These are phyloP conservation scores for Thinopyrum obtusiflorum DNA, from an alignment of 202 grass and related monocot genomes.

Conservation along the genomic window DNA sequence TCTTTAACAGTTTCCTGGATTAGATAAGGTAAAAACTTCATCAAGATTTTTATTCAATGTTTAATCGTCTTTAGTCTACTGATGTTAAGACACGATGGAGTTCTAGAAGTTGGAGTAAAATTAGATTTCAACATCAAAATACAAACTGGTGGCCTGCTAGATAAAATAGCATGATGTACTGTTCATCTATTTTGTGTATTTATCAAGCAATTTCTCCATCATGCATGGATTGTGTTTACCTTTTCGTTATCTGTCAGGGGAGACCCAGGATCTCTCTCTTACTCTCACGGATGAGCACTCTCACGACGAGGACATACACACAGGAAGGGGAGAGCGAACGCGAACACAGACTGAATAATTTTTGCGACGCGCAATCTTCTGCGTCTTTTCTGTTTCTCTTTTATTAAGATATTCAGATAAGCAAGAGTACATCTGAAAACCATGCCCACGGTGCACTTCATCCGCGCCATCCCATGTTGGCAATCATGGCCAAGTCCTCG, in stretches of 20 bases:
- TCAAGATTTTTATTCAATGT: conserved; percentile 1
- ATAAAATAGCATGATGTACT: neutral
- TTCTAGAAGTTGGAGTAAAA: neutral
- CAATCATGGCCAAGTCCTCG: too few relatives aligned
- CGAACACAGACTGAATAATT: too few relatives aligned
- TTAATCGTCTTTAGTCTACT: neutral
- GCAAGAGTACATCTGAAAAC: too few relatives aligned
- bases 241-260: neutral
- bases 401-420: too few relatives aligned
- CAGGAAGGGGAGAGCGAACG: too few relatives aligned
- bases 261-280: too few relatives aligned
- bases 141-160: neutral
- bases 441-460: too few relatives aligned
- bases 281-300: too few relatives aligned
- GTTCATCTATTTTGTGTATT: neutral
- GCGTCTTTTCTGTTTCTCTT: too few relatives aligned
- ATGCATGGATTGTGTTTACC: conserved; percentile 13
- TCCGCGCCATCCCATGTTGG: too few relatives aligned
- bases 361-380: too few relatives aligned
- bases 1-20: conserved; percentile 30
- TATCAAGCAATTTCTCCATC: neutral
- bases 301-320: too few relatives aligned
- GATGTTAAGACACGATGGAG: neutral
- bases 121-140: neutral
- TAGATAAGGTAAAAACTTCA: conserved; percentile 22